Conservation (phyloP, 495 filamentous ascomycete genomes). For the Tuber brumale region DNA sequence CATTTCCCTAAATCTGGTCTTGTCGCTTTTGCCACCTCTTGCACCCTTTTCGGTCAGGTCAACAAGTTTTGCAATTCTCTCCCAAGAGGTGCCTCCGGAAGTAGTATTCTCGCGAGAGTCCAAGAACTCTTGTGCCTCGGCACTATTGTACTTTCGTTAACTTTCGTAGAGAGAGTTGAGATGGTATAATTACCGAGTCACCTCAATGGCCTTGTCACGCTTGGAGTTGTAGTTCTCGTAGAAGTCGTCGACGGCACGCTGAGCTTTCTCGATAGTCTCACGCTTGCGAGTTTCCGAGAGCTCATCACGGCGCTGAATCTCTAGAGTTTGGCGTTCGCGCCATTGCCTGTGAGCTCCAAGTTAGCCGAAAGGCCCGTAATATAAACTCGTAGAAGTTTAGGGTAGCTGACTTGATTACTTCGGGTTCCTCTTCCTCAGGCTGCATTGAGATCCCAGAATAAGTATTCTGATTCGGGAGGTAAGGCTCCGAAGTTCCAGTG, state of each 20-base stretch:
- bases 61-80: slow-evolving; percentile 92
- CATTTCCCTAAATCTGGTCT: slow-evolving; percentile 90
- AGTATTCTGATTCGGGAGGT: slow-evolving; percentile 61
- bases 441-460: slow-evolving; percentile 47
- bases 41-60: slow-evolving; percentile 91
- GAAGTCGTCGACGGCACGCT: slow-evolving; percentile 90
- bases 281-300: slow-evolving; percentile 73
- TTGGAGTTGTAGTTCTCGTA: slow-evolving; percentile 99
- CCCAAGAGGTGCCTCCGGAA: slow-evolving; percentile 93
- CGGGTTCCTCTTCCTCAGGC: slow-evolving; percentile 69
- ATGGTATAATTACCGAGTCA: slow-evolving; percentile 52
- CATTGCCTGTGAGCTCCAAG: slow-evolving; percentile 54
- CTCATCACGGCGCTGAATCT: slow-evolving; percentile 78
- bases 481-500: slow-evolving; percentile 66
- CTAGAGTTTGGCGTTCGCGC: slow-evolving; percentile 85
- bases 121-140: slow-evolving; percentile 92
- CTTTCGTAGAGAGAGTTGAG: not conserved
- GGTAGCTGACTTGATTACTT: slow-evolving; percentile 61
- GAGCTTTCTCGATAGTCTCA: slow-evolving; percentile 76
- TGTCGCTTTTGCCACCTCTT: slow-evolving; percentile 74
- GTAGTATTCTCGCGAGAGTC: slow-evolving; percentile 82
- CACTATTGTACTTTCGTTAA: slow-evolving; percentile 33
- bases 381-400: not conserved
- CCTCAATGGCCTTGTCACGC: slow-evolving; percentile 79
- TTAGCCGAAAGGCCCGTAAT: slow-evolving; percentile 12